phyloP scores from a whole-genome alignment of 192 early-diverging fungal species.

The Rhizoclosmatium sp. region DNA sequence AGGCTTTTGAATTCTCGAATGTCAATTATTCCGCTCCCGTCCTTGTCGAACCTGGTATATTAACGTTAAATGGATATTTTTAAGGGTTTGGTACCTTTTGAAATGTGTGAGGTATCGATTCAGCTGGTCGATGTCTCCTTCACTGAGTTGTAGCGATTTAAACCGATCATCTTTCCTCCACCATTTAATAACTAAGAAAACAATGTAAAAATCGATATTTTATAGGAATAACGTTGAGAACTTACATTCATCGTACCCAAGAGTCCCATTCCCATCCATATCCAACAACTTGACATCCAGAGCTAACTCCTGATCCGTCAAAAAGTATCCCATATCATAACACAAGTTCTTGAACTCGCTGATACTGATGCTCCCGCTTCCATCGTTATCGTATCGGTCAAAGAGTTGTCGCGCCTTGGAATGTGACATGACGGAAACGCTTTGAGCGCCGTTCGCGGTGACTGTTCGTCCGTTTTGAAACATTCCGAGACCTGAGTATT shows the following conservation, averaged over 20 bases:
- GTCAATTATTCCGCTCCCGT: constrained; percentile 46
- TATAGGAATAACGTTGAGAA: background rate
- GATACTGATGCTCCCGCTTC: constrained; percentile 42
- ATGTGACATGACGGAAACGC: background rate
- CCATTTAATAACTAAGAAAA: constrained; percentile 46
- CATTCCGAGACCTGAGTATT: background rate
- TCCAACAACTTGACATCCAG: constrained; percentile 45
- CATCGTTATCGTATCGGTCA: constrained; percentile 46
- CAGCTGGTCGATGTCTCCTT: constrained; percentile 30
- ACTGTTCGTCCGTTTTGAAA: background rate
- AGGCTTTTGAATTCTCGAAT: constrained; percentile 48
- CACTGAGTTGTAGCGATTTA: constrained; percentile 32
- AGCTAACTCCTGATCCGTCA: constrained; percentile 45
- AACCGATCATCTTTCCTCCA: constrained; percentile 49
- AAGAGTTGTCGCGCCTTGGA: constrained; percentile 15
- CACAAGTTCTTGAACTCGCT: constrained; percentile 47
- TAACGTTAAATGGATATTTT: background rate
- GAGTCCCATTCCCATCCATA: constrained; percentile 46
- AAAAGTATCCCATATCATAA: constrained; percentile 51
- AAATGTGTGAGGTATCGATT: constrained; percentile 39
- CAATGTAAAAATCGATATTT: constrained; percentile 14
- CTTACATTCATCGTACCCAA: constrained; percentile 46
- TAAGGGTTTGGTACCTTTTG: constrained; percentile 34
- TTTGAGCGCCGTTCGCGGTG: background rate
- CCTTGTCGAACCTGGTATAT: constrained; percentile 41